Evolutionary conservation across 176 grass and related monocot genomes (phyloP).

Genomic region (Pharus latifolius): DNA sequence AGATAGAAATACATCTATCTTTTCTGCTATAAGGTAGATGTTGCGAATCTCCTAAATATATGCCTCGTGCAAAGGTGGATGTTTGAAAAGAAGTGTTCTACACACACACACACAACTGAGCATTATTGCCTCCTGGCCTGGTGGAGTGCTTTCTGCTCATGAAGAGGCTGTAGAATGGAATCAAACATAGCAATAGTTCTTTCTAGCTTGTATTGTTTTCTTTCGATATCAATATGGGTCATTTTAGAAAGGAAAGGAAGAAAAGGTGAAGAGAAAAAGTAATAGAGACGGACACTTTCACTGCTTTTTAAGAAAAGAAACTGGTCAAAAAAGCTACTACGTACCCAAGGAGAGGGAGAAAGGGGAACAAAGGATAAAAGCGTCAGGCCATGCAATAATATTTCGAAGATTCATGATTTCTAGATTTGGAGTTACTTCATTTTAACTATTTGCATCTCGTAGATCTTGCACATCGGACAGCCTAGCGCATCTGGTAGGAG

Average conservation of each 20-base stretch:
- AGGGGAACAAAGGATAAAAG: slow-evolving; percentile 16
- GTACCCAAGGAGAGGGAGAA: neutral
- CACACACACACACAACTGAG: too few species aligned
- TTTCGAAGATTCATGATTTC: slow-evolving; percentile 19
- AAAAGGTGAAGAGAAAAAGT: neutral
- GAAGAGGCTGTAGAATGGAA: slow-evolving; percentile 2
- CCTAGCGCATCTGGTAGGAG: too few species aligned
- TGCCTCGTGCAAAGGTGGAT: too few species aligned
- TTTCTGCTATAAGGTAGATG: too few species aligned
- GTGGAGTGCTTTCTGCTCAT: neutral
- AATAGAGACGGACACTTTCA: slow-evolving; percentile 21
- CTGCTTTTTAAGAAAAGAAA: slow-evolving; percentile 40
- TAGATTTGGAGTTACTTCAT: too few species aligned
- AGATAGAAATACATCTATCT: too few species aligned
- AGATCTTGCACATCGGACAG: too few species aligned
- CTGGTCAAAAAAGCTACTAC: slow-evolving; percentile 23
- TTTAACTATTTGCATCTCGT: too few species aligned
- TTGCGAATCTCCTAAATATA: too few species aligned
- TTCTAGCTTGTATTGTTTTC: neutral
- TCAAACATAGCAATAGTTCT: neutral
- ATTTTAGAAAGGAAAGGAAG: slow-evolving; percentile 14
- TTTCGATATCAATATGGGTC: neutral
- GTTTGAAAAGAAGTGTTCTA: too few species aligned
- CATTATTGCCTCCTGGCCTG: neutral
- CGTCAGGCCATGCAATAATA: neutral